Percentiles rank a stretch among this genome's conserved stretches.
Evolutionary conservation across 495 filamentous ascomycete genomes (phyloP).

Genomic region (Penicillium salamii): DNA sequence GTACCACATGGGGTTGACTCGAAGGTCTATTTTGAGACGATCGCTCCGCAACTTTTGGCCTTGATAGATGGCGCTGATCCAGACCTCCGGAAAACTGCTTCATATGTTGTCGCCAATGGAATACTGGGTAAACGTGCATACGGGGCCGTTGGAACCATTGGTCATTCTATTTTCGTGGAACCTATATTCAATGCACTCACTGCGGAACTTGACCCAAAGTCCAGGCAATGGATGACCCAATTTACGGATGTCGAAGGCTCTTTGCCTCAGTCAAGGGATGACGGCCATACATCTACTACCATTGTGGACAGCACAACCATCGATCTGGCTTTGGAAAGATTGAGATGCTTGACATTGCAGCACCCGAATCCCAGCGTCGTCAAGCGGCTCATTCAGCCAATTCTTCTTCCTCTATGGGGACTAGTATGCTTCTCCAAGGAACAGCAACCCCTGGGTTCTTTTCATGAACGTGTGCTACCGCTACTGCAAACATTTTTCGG

Average conservation of each 20-base stretch:
- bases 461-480: constrained; percentile 32
- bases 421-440: constrained; percentile 54
- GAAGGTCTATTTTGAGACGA: constrained; percentile 56
- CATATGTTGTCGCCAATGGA: constrained; percentile 72
- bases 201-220: constrained; percentile 41
- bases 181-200: constrained; percentile 63
- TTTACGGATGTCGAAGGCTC: constrained; percentile 10
- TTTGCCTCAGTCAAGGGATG: background rate
- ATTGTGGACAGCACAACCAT: constrained; percentile 26
- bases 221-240: constrained; percentile 22
- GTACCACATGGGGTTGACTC: constrained; percentile 58
- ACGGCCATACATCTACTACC: constrained; percentile 2
- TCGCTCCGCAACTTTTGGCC: constrained; percentile 63
- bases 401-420: constrained; percentile 69
- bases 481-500: constrained; percentile 49
- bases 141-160: constrained; percentile 66
- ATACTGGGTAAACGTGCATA: constrained; percentile 64
- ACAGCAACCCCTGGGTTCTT: constrained; percentile 12
- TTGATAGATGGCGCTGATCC: constrained; percentile 64
- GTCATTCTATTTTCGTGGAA: constrained; percentile 66
- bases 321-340: constrained; percentile 48
- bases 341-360: constrained; percentile 57
- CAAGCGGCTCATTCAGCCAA: constrained; percentile 62
- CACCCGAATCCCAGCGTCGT: constrained; percentile 73
- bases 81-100: constrained; percentile 63